Evolutionary conservation across 805 yeast genomes (phyloP).

Genomic region (Candida silvicultrix): DNA sequence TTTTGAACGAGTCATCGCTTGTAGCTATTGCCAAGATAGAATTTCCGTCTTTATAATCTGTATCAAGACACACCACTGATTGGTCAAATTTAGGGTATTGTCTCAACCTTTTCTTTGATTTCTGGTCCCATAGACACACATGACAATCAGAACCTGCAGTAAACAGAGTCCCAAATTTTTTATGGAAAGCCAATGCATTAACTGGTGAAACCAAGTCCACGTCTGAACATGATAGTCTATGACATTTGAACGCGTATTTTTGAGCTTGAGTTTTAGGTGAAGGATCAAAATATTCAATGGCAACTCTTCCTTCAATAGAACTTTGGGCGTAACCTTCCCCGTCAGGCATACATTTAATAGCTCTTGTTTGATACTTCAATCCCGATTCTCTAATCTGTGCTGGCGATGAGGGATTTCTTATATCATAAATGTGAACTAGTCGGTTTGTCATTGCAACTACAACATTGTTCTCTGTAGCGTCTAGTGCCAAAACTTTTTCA

Average conservation of each 20-base stretch:
- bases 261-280: conserved; percentile 31
- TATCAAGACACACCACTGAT: conserved; percentile 36
- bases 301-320: conserved; percentile 78
- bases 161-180: conserved; percentile 65
- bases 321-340: conserved; percentile 58
- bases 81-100: conserved; percentile 51
- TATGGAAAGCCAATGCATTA: conserved; percentile 73
- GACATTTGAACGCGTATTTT: conserved; percentile 80
- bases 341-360: conserved; percentile 47
- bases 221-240: conserved; percentile 42
- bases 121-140: conserved; percentile 86
- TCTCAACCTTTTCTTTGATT: conserved; percentile 69
- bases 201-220: conserved; percentile 67
- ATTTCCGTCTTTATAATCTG: conserved; percentile 24
- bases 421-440: conserved; percentile 51
- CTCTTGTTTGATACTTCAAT: conserved; percentile 57
- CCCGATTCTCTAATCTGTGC: conserved; percentile 54
- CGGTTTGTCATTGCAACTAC: conserved; percentile 52
- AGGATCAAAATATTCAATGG: conserved; percentile 61
- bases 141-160: conserved; percentile 93
- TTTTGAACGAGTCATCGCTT: conserved; percentile 44
- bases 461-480: conserved; percentile 36
- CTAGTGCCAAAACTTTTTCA: conserved; percentile 59
- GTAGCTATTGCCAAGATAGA: conserved; percentile 36
- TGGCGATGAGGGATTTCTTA: conserved; percentile 38